Percentiles rank a stretch among this genome's conserved stretches.
These are phyloP conservation scores for Dactylellina sp. DNA, from an alignment of 2,329 filamentous ascomycete genomes.

Conservation along the genomic window DNA sequence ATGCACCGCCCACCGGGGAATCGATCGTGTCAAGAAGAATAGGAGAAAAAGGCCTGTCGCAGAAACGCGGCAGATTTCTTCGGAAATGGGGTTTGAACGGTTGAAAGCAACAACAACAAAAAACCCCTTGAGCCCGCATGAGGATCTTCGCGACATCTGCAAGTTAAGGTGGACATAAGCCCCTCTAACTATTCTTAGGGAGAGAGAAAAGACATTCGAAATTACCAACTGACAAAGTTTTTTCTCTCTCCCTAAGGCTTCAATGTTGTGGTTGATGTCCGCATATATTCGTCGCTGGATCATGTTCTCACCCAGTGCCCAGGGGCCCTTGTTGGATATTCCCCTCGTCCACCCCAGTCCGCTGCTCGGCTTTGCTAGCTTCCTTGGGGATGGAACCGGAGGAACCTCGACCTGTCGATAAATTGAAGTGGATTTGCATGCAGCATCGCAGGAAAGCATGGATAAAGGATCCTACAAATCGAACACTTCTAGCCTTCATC, in stretches of 20 bases:
- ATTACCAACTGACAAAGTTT: too few relatives aligned
- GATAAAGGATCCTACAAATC: conserved; percentile 9
- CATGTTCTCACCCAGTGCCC: not conserved
- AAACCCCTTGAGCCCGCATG: conserved; percentile 54
- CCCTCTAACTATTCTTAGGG: not conserved
- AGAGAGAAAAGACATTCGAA: too few relatives aligned
- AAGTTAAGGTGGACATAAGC: conserved; percentile 36
- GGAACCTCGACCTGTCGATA: conserved; percentile 41
- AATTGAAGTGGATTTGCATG: conserved; percentile 56
- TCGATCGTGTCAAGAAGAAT: conserved; percentile 15
- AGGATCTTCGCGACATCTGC: conserved; percentile 43
- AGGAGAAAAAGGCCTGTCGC: conserved; percentile 31
- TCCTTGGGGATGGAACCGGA: conserved; percentile 38
- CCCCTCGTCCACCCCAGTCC: conserved; percentile 16
- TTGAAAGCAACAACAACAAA: conserved; percentile 37
- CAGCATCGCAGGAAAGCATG: conserved; percentile 44
- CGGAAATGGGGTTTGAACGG: conserved; percentile 52
- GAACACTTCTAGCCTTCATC: conserved; percentile 17
- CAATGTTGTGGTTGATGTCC: too few relatives aligned
- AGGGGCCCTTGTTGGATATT: not conserved
- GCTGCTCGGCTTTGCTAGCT: conserved; percentile 33
- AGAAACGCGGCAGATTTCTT: conserved; percentile 54
- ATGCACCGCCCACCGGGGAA: conserved; percentile 30
- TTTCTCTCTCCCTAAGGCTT: too few relatives aligned
- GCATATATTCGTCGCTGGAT: too few relatives aligned